Conservation (phyloP, 202 grass and related monocot species). For the Panicum hallii region DNA sequence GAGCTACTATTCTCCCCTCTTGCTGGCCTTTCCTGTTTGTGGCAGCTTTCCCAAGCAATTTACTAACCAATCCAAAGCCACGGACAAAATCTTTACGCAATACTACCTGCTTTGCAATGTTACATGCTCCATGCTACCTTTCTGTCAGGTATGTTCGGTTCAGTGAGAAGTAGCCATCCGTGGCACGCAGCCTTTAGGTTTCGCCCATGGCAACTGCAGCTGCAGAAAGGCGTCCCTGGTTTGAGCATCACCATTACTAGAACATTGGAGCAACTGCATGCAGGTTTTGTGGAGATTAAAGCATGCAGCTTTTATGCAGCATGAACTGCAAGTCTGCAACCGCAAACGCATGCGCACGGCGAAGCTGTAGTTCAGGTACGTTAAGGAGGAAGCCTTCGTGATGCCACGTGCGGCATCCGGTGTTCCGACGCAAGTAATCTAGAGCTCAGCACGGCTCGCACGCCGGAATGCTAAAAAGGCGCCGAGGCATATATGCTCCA, state of each 20-base stretch:
- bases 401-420: not conserved
- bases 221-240: not conserved
- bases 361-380: not conserved
- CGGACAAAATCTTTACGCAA: constrained; percentile 24
- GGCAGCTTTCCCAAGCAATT: constrained; percentile 32
- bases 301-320: not conserved
- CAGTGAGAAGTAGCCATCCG: constrained; percentile 12
- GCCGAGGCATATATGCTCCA: not conserved
- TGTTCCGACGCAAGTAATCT: not conserved
- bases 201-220: not conserved
- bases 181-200: constrained; percentile 1
- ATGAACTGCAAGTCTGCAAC: not conserved
- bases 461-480: not conserved
- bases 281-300: not conserved
- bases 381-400: not conserved
- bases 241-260: not conserved
- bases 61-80: constrained; percentile 28
- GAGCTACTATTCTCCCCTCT: not conserved
- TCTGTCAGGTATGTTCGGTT: constrained; percentile 26
- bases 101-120: constrained; percentile 25
- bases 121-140: not conserved
- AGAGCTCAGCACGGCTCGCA: not conserved
- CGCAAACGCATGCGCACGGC: not conserved
- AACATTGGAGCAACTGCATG: constrained; percentile 24
- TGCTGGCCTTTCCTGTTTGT: not conserved